phyloP scores from a whole-genome alignment of 2,329 filamentous ascomycete genomes.

The Chrysosporium queenslandicum region DNA sequence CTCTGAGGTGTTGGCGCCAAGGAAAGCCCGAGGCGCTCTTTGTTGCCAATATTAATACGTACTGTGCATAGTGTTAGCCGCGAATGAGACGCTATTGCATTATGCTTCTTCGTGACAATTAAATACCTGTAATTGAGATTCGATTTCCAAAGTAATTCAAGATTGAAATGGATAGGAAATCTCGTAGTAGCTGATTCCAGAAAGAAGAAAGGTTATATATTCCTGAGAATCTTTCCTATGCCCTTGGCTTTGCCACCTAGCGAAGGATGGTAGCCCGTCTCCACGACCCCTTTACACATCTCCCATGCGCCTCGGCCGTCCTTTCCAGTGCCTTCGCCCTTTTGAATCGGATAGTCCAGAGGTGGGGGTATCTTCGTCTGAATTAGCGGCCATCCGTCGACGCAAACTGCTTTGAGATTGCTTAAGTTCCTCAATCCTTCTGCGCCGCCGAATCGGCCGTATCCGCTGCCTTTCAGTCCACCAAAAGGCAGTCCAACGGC shows the following conservation, averaged over 20 bases:
- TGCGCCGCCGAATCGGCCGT: conserved; percentile 83
- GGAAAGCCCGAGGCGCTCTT: background rate
- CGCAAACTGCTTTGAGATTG: conserved; percentile 77
- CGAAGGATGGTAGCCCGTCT: conserved; percentile 39
- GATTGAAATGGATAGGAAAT: background rate
- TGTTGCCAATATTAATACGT: background rate
- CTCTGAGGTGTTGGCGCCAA: background rate
- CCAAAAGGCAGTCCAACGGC: conserved; percentile 92
- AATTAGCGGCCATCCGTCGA: conserved; percentile 54
- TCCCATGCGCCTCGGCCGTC: conserved; percentile 56
- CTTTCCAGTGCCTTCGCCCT: conserved; percentile 42
- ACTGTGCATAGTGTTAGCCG: background rate
- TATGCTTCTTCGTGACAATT: background rate
- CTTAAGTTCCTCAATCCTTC: conserved; percentile 78
- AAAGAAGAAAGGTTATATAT: conserved; percentile 24
- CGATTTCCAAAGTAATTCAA: background rate
- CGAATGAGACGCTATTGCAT: background rate
- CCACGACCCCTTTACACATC: conserved; percentile 37
- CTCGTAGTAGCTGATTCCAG: background rate
- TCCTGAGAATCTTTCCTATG: conserved; percentile 30
- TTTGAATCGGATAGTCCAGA: conserved; percentile 68
- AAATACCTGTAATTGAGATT: background rate
- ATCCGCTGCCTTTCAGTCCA: conserved; percentile 77
- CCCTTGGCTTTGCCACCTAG: conserved; percentile 34
- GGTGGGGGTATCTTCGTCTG: conserved; percentile 70